Evolutionary conservation across 2,329 filamentous ascomycete genomes (phyloP).

Genomic region (Didymella keratinophila): DNA sequence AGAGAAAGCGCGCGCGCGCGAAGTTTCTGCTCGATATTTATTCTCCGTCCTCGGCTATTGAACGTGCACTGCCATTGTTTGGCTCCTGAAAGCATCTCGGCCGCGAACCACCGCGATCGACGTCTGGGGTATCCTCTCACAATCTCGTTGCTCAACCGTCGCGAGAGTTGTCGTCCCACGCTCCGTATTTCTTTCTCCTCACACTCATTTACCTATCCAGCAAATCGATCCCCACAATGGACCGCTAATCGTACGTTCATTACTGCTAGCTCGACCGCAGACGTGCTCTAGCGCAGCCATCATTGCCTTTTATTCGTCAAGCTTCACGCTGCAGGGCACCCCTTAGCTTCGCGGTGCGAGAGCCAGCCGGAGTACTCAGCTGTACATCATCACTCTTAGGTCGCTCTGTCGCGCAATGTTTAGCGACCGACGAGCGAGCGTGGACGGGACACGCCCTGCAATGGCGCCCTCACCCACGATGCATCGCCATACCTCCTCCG

Average conservation of each 20-base stretch:
- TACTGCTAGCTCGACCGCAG: conserved; percentile 13
- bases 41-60: conserved; percentile 18
- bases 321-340: conserved; percentile 27
- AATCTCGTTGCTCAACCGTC: conserved; percentile 18
- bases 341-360: conserved; percentile 25
- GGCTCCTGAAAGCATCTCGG: conserved; percentile 19
- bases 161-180: conserved; percentile 15
- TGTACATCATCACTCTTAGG: conserved; percentile 11
- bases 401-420: conserved; percentile 5
- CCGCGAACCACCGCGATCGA: conserved; percentile 19
- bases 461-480: conserved; percentile 29
- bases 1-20: neutral
- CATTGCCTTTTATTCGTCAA: conserved; percentile 24
- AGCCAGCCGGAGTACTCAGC: conserved; percentile 18
- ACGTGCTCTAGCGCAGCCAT: conserved; percentile 23
- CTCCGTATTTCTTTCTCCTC: conserved; percentile 6
- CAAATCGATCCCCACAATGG: conserved; percentile 14
- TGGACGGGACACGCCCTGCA: conserved; percentile 11
- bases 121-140: conserved; percentile 20
- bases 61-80: conserved; percentile 15
- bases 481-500: conserved; percentile 48
- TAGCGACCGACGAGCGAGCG: conserved; percentile 16
- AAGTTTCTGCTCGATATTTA: conserved; percentile 3
- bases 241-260: conserved; percentile 13
- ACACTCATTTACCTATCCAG: conserved; percentile 13